These are phyloP conservation scores for Thamnidium elegans DNA, from an alignment of 192 early-diverging fungal genomes.

Conservation along the genomic window DNA sequence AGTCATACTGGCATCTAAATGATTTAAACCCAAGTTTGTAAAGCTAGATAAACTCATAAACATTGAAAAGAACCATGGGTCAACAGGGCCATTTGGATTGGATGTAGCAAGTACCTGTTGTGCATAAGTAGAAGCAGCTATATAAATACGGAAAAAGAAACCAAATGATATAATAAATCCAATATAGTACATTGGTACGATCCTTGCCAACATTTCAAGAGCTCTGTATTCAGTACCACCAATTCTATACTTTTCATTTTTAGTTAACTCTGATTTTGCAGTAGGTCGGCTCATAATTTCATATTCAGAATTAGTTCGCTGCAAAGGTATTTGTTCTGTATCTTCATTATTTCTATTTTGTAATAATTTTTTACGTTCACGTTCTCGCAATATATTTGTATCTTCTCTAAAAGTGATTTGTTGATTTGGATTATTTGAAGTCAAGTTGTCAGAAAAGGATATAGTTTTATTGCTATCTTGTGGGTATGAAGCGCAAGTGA, in stretches of 20 bases:
- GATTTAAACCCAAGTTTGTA: conserved; percentile 30
- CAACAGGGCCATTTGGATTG: conserved; percentile 17
- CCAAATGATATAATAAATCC: conserved; percentile 16
- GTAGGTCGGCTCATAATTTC: conserved; percentile 16
- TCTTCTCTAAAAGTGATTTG: conserved; percentile 13
- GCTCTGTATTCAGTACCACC: conserved; percentile 37
- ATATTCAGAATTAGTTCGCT: conserved; percentile 2
- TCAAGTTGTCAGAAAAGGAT: not conserved
- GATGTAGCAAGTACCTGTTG: conserved; percentile 21
- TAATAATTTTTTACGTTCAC: conserved; percentile 5
- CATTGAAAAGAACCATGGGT: conserved; percentile 35
- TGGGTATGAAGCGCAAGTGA: no score
- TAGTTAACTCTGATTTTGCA: conserved; percentile 22
- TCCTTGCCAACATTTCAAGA: conserved; percentile 21
- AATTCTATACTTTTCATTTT: conserved; percentile 27
- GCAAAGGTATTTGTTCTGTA: not conserved
- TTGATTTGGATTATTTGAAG: not conserved
- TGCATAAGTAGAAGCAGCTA: conserved; percentile 26
- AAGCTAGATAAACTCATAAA: conserved; percentile 25
- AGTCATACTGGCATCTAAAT: conserved; percentile 30
- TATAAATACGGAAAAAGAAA: conserved; percentile 29
- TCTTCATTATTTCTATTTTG: conserved; percentile 3
- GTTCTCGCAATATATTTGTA: conserved; percentile 5
- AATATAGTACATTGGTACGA: conserved; percentile 30
- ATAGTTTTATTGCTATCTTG: not conserved